Base-by-base conservation (phyloP, 345 rosid species). In the Iberis pinnata region DNA sequence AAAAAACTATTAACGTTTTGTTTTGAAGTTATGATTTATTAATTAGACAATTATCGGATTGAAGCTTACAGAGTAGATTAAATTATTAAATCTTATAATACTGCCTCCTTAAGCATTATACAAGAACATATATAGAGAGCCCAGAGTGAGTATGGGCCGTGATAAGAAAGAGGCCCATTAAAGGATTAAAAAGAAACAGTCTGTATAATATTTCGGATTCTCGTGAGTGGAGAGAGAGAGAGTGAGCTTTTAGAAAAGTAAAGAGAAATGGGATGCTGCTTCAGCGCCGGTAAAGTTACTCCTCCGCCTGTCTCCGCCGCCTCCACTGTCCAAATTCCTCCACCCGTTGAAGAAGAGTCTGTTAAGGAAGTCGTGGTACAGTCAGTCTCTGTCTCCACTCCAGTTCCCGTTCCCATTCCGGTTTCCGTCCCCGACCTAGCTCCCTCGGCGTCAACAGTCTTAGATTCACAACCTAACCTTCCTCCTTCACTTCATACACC, bases 281-380 rank as follows among this genome's bases (percentile, higher is more conserved):
- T 76, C 8, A 80, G 86, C 73, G 43, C 75, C 67, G 42, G 54
- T 0, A 64, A 42, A 66, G 55, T 39, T 56, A 51, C 27, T 18
- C 15, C 42, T 16, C 67, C 47, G 25, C 62, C 71, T 3, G 18
- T 48, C 31, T 29, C 42, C 16, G 12, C 31, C 53, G 54, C 10
- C 29, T 26, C 41, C 15, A 9, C 31, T 49, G 54, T 10, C 17
- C 24, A 13, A 13, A 17, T 32, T 43, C 65, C 69, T 51, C 73
- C 71, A 33, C 66, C 73, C 22, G 56, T 70, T 8, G 96, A 81
- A 53, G 84, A 81, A 76, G 96, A 83, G 67, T 62, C 75, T 7
- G 87, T 83, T 2, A 80, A 83, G 59, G 86, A 87, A 72, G 83
- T 75, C 12, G 58, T 74, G 4, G 76, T 83, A 9, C 78, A 78